Conservation (phyloP, 106 monocot genomes). For the Amphibolis antarctica region DNA sequence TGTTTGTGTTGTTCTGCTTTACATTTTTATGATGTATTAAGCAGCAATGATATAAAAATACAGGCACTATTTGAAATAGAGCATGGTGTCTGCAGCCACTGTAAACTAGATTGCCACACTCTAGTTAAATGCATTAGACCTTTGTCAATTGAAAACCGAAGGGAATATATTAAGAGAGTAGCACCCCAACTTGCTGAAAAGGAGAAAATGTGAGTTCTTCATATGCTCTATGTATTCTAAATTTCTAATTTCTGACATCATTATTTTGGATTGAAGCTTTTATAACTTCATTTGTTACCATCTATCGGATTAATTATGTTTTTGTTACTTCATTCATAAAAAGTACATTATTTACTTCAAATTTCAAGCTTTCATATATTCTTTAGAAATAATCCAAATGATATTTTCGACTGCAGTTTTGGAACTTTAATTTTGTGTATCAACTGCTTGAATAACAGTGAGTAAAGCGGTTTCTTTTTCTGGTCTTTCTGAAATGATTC, state of each 20-base stretch:
- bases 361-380: neutral
- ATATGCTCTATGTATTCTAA: neutral
- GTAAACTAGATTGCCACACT: constrained; percentile 77
- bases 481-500: too few species aligned
- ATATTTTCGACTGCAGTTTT: neutral
- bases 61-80: constrained; percentile 94
- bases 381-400: neutral
- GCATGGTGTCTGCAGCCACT: constrained; percentile 59
- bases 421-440: too few species aligned
- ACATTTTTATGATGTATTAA: neutral
- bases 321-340: neutral
- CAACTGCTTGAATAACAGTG: too few species aligned
- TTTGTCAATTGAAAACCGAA: constrained; percentile 37
- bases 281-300: too few species aligned
- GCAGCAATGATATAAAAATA: neutral
- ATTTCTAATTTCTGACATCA: neutral
- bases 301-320: too few species aligned
- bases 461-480: too few species aligned
- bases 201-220: constrained; percentile 51
- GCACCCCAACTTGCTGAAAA: constrained; percentile 68
- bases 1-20: neutral
- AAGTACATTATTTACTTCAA: neutral
- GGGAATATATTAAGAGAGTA: constrained; percentile 37
- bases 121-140: constrained; percentile 58
- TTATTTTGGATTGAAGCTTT: too few species aligned